Evolutionary conservation across 208 protist genomes (phyloP), one percentile per base, ranked within the genome.

Genomic region (Trypanosoma cruzi): DNA sequence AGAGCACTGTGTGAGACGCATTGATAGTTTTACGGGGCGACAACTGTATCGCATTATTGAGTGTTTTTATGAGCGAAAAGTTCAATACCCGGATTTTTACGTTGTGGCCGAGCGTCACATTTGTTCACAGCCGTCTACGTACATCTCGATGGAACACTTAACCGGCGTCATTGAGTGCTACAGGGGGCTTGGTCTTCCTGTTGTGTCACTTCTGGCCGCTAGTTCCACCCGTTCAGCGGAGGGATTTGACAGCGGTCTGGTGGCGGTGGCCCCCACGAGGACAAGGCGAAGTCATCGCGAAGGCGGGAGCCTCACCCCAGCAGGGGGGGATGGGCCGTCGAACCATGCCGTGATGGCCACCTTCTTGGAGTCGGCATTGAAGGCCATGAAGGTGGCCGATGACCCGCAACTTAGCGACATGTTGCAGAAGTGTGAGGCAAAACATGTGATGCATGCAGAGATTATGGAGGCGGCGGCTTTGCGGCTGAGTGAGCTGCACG

Each of bases 71-170:
- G 67, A 68, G 1, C 62, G 89, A 65, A 71, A 75, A 14, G 64
- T 93, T 7, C 77, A 89, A 57, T 92, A 89, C 71, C 84, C 82
- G 4, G 84, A 92, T 49, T 92, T 96, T 69, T 96, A 89, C 73
- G 71, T 84, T 4, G 88, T 86, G 14, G 81, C 77, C 26, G 81
- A 91, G 73, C 64, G 81, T 4, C 76, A 93, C 77, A 81, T 96
- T 59, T 75, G 64, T 29, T 53, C 69, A 2, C 73, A 79, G 54
- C 61, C 70, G n/a, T 64, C 80, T 4, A 66, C 58, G 18, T 94
- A 82, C 65, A 71, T 95, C 34, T 78, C 83, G 1, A 61, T 79
- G 20, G 71, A 79, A n/a, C 76, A 91, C 66, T 68, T 92, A 31
- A 68, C 81, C 60, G 68, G 78, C 37, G 44, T 96, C 0, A 79